Percentiles rank a stretch among this genome's conserved stretches.
Conservation (phyloP, 192 early-diverging fungal species). For the Gigaspora rosea region DNA sequence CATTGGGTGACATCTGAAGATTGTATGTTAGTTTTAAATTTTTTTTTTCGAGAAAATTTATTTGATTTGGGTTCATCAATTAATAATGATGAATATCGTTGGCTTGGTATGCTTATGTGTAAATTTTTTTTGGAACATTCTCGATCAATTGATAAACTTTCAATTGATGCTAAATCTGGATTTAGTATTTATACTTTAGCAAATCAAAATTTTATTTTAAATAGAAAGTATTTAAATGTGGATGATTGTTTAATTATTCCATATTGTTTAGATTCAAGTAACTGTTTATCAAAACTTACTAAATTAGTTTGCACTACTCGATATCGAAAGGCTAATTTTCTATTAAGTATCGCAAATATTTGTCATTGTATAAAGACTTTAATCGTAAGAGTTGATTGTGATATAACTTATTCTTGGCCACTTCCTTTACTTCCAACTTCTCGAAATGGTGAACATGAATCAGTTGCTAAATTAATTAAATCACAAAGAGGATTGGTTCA, state of each 20-base stretch:
- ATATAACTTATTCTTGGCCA: not conserved
- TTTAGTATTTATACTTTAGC: not conserved
- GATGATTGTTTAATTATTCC: not conserved
- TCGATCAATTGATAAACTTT: not conserved
- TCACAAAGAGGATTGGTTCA: not conserved
- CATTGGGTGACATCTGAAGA: no score
- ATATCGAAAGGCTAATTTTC: not conserved
- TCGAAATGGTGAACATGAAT: not conserved
- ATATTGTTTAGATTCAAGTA: not conserved
- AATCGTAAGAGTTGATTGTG: not conserved
- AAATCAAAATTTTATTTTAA: not conserved
- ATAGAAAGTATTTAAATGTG: not conserved
- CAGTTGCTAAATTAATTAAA: not conserved
- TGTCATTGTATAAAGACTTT: not conserved
- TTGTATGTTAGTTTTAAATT: no score
- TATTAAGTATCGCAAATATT: not conserved
- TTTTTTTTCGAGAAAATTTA: not conserved
- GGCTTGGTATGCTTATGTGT: not conserved
- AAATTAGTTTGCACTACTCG: not conserved
- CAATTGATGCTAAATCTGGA: not conserved
- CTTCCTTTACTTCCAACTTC: not conserved
- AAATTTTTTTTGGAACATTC: not conserved
- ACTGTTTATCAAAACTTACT: not conserved
- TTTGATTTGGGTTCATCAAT: not conserved
- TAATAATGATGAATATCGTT: not conserved